Base-by-base conservation (phyloP, 192 early-diverging fungal genomes). In the Coemansia sp. region DNA sequence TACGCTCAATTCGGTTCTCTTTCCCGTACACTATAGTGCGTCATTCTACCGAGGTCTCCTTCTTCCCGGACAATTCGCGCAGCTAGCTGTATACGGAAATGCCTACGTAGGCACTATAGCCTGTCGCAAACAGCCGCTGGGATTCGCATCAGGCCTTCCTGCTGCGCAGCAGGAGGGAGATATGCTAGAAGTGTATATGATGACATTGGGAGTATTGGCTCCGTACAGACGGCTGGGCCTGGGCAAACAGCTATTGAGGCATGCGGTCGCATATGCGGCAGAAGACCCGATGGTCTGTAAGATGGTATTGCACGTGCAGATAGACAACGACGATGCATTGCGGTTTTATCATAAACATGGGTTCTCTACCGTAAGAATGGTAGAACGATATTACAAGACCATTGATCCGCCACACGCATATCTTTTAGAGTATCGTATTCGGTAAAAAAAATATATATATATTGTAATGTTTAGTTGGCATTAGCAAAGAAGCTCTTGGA, bases 191-290 rank as follows among this genome's bases (percentile, higher is more conserved):
- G 48, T 95, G 31, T 96, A 96, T 72, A 94, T 98, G 69, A 94
- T 95, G 93, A 98, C 96, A 1, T 81, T 98, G 57, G 95, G 95
- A 36, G 94, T 98, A 38, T 80, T 98, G 31, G 87, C 87, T 11
- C 91, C 92, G 12, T 96, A 91, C 68, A 81, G 96, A 27, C 77
- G 89, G n/a, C 83, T 92, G 29, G 91, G 91, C 1, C 75, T 96
- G 45, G 94, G 93, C 84, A 87, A 68, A 39, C 50, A 75, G 29
- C 85, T 88, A 66, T 89, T 96, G 64, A 69, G 80, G 27, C 78
- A 85, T 50, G 74, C 86, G 50, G 72, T 88, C 14, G 70, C 74
- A 39, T 68, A 65, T 14, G 64, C 85, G 7, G 38, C 63, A 21
- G 25, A 63, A 2, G 86, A 87, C 64, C 82, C 76, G 37, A 73